These are phyloP conservation scores for Alectoria sarmentosa DNA, from an alignment of 495 filamentous ascomycete species.

Conservation along the genomic window DNA sequence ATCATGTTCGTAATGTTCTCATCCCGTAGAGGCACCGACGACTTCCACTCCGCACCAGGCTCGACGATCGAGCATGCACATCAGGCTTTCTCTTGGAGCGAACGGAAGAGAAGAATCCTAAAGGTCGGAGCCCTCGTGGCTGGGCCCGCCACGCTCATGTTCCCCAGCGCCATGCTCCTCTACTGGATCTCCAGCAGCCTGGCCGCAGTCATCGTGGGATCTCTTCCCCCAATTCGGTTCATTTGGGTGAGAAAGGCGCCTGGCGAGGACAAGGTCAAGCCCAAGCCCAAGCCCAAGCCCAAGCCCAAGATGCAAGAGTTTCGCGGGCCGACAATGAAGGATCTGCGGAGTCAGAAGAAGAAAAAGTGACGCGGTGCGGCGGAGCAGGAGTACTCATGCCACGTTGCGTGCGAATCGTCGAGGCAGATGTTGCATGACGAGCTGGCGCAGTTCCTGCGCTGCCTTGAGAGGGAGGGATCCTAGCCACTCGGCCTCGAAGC, in stretches of 20 bases:
- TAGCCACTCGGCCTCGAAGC: background rate
- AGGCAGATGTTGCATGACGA: too few species aligned
- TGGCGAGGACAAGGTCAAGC: too few species aligned
- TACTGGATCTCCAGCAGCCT: conserved; percentile 60
- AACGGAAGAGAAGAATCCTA: conserved; percentile 26
- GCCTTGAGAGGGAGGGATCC: too few species aligned
- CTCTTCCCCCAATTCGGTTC: background rate
- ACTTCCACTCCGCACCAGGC: conserved; percentile 17
- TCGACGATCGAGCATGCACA: conserved; percentile 4
- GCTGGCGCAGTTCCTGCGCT: background rate
- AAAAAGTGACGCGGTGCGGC: background rate
- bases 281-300: too few species aligned
- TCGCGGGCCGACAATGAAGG: conserved; percentile 9
- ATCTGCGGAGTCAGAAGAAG: conserved; percentile 4
- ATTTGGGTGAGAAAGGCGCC: background rate
- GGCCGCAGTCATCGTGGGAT: conserved; percentile 17
- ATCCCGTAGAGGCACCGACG: conserved; percentile 24
- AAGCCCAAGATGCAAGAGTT: background rate
- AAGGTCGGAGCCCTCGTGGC: conserved; percentile 34
- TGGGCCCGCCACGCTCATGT: conserved; percentile 41
- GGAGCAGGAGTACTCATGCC: background rate
- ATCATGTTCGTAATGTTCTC: conserved; percentile 39
- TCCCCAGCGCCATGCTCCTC: conserved; percentile 59
- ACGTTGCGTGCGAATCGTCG: too few species aligned
- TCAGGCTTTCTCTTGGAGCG: conserved; percentile 16